Conservation (phyloP, 805 yeast species). For the Candida orba region DNA sequence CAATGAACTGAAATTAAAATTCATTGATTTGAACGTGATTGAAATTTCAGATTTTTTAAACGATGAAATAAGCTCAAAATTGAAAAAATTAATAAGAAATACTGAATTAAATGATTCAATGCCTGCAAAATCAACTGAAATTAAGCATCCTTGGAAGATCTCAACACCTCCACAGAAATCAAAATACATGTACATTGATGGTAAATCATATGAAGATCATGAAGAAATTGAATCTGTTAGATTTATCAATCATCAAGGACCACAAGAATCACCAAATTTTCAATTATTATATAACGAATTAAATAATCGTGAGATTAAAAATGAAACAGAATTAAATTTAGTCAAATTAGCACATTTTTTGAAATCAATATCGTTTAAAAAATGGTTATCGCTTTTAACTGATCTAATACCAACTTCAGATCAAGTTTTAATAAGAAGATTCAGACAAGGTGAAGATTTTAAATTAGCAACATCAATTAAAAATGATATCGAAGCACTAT, state of each 20-base stretch:
- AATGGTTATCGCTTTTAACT: conserved; percentile 63
- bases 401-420: conserved; percentile 55
- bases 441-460: conserved; percentile 93
- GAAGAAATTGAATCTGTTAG: conserved; percentile 25
- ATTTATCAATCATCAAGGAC: conserved; percentile 30
- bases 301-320: conserved; percentile 5
- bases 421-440: conserved; percentile 70
- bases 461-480: conserved; percentile 71
- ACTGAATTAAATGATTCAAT: conserved; percentile 55
- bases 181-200: conserved; percentile 77
- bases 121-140: conserved; percentile 51
- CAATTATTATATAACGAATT: conserved; percentile 20
- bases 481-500: conserved; percentile 32
- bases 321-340: conserved; percentile 33
- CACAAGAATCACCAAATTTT: conserved; percentile 55
- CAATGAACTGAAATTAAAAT: conserved; percentile 38
- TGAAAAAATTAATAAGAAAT: conserved; percentile 43
- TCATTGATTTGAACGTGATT: conserved; percentile 61
- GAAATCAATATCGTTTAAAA: conserved; percentile 53
- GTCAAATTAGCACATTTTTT: conserved; percentile 52
- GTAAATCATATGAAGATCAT: conserved; percentile 32
- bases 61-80: conserved; percentile 38
- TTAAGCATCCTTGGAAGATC: conserved; percentile 74
- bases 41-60: conserved; percentile 61
- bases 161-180: conserved; percentile 94